Evolutionary conservation across 2,329 filamentous ascomycete genomes (phyloP), one percentile per base, ranked within the genome.

Genomic region (Trichoderma endophyticum): DNA sequence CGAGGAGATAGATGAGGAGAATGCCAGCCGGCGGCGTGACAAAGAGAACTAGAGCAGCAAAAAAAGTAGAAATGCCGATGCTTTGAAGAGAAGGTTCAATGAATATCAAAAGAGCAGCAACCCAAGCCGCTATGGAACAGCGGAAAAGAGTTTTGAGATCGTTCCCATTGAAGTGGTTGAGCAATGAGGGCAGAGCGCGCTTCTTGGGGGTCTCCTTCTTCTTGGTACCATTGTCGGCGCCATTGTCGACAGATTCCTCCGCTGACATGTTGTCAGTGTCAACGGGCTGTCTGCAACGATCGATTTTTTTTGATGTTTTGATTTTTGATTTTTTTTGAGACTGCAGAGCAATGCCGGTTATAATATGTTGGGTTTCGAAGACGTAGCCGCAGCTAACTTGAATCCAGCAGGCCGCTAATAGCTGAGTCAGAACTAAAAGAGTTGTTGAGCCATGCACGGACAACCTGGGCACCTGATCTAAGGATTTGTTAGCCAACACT

Each of bases 81-180:
- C 74, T 77, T 0, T 75, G 70, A 39, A 87, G 79, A 0, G 80
- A 75, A 2, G 85, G 85, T 8, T 78, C 73, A 75, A 87, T 85
- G 73, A 86, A 81, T n/a, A 86, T 81, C 70, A 87, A 78, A 12
- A 87, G 74, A 4, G 80, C 80, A 5, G 82, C 80, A 4, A 83
- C 79, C 85, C 85, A 87, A 24, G 79, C 80, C 1, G 85, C 85
- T 1, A 81, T 76, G 73, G 80, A 83, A 75, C 85, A 87, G 72
- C 85, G 83, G 48, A 86, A 80, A 4, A 85, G 76, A 32, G 81
- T 79, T 72, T 86, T 86, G 65, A 86, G 76, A 64, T 86, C 85
- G 60, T 80, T 80, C 2, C 73, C 73, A 72, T 86, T 87, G 80
- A 86, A 83, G 73, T 86, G 86, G 32, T 85, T 77, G 6, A 83